phyloP scores from a whole-genome alignment of 768 basidiomycete species.

The Suillus bovinus region DNA sequence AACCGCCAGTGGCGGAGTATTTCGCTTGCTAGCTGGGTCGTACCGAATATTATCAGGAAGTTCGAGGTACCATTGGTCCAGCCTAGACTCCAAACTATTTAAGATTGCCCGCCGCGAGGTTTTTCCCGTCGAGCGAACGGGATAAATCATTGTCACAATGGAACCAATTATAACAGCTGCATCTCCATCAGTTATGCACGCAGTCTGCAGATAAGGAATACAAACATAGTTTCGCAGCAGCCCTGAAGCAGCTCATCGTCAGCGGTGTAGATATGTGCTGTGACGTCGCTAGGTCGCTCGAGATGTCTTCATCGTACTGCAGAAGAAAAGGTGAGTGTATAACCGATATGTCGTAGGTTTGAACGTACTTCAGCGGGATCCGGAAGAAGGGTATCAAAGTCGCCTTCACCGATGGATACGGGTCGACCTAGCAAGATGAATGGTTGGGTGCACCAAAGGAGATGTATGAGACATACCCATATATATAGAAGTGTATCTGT shows the following conservation, averaged over 20 bases:
- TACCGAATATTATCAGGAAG: conserved; percentile 65
- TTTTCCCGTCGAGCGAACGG: conserved; percentile 53
- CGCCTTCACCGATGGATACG: conserved; percentile 62
- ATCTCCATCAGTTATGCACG: background rate
- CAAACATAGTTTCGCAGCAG: conserved; percentile 59
- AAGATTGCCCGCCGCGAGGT: conserved; percentile 50
- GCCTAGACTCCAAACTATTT: conserved; percentile 56
- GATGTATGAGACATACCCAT: conserved; percentile 48
- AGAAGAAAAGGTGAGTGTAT: conserved; percentile 12
- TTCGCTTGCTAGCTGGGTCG: conserved; percentile 54
- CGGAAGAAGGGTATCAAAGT: conserved; percentile 69
- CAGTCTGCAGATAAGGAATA: conserved; percentile 14
- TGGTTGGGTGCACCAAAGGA: conserved; percentile 11
- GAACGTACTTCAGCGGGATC: conserved; percentile 50
- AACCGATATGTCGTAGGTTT: conserved; percentile 4
- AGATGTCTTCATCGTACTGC: conserved; percentile 58
- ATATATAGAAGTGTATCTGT: conserved; percentile 70
- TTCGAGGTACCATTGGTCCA: conserved; percentile 75
- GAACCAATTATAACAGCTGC: conserved; percentile 67
- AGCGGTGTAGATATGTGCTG: conserved; percentile 42
- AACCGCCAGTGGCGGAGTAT: conserved; percentile 61
- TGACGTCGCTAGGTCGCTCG: conserved; percentile 38
- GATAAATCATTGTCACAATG: conserved; percentile 69
- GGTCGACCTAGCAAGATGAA: conserved; percentile 53
- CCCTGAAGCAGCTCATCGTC: conserved; percentile 57